Base-by-base conservation (phyloP, 176 grass and related monocot species). In the Eremochloa ophiuroides region DNA sequence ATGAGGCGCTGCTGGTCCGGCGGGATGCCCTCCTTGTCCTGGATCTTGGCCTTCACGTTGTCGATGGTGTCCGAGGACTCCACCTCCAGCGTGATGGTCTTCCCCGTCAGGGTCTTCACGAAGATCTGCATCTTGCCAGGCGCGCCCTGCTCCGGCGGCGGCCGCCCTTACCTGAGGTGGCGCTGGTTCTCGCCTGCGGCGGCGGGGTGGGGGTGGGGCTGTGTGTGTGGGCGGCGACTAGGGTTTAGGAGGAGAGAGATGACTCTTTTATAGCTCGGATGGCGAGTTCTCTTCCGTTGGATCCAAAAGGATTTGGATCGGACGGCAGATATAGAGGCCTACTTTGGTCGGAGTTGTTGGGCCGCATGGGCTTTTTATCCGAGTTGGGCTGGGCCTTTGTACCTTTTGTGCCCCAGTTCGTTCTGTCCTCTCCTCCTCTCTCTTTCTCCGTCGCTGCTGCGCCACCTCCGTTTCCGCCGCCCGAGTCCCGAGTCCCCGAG, bases 31-130 rank as follows among this genome's bases (percentile, higher is more conserved):
- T 92, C 87, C 84, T 92, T 92, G 84, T 92, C 87, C 80, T 89
- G 91, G 71, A 92, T 89, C 87, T 92, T 92, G 26, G 80, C 80
- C 76, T 92, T 92, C 26, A 93, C 80, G 76, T 93, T 93, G 87
- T 93, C 91, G 80, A 93, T 93, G 76, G 84, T 93, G 80, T 93
- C 91, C 46, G 91, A 93, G 18, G 88, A 86, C 94, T 97, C 94
- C 66, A 94, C 94, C 83, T 97, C 94, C 85, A 97, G 60, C 40
- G 82, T 97, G 94, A 97, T 97, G 62, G 94, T 97, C 89, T 92
- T 97, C 72, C 91, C 89, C 44, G 82, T 97, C 82, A 92, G 78
- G 76, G 91, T 94, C 86, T 97, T 97, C 82, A 94, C 89, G 80
- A 94, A 94, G 64, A 92, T 93, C 87, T 90, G 82, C 91, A 93